Evolutionary conservation across 345 rosid genomes (phyloP).

Genomic region (Populus davidiana): DNA sequence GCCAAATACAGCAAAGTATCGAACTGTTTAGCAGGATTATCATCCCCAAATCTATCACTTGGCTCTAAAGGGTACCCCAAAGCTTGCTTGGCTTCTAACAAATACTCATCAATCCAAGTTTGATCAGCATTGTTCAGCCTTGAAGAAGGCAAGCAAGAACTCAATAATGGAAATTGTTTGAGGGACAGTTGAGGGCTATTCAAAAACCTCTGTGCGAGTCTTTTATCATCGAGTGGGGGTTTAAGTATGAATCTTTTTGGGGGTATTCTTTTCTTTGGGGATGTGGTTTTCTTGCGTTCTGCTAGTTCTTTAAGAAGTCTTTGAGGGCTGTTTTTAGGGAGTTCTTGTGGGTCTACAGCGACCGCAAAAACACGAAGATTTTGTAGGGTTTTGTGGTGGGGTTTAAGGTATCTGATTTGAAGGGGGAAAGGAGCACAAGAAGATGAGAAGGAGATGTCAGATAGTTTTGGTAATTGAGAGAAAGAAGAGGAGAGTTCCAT

Average conservation of each 20-base stretch:
- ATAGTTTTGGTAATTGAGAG: conserved; percentile 31
- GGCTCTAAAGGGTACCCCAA: conserved; percentile 80
- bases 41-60: conserved; percentile 57
- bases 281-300: conserved; percentile 62
- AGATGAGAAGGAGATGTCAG: conserved; percentile 63
- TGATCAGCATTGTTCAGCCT: conserved; percentile 76
- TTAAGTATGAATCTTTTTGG: conserved; percentile 68
- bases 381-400: conserved; percentile 30
- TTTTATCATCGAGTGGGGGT: conserved; percentile 89
- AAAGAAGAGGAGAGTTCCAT: conserved; percentile 85
- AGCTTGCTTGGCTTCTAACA: conserved; percentile 91
- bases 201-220: conserved; percentile 64
- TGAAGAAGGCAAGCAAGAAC: conserved; percentile 86
- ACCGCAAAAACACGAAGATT: conserved; percentile 47
- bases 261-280: conserved; percentile 66
- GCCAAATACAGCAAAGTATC: conserved; percentile 78
- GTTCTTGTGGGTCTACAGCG: conserved; percentile 56
- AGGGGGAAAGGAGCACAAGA: conserved; percentile 49
- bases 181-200: conserved; percentile 88
- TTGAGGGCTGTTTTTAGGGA: conserved; percentile 77
- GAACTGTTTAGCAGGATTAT: conserved; percentile 92
- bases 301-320: conserved; percentile 90
- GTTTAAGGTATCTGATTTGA: conserved; percentile 31
- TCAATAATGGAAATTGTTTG: conserved; percentile 73
- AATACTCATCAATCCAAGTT: conserved; percentile 88